Evolutionary conservation across 202 grass and related monocot genomes (phyloP), one percentile per base, ranked within the genome.

Genomic region (Bolboschoenoplectus hybrid): DNA sequence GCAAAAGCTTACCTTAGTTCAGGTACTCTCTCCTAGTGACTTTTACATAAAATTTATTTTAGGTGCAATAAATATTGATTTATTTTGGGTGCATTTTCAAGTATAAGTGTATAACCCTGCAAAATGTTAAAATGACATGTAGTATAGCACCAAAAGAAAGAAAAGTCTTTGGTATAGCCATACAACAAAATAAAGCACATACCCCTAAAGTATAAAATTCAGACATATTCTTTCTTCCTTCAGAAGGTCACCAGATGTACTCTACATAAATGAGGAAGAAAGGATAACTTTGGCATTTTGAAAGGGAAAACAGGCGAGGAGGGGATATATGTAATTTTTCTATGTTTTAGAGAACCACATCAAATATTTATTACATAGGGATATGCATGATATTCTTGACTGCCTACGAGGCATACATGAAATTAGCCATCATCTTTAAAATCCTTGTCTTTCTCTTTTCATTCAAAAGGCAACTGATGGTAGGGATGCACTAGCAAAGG

Each of bases 401-500:
- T 39, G 50, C 34, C 12, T 39, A 77, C 2, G 32, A 77, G 3
- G 17, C 67, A 77, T 39, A 14, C 6, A 56, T 77, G 51, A 77
- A 36, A 77, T 77, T 9, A 53, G 34, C 49, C 20, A 56, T 58
- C 32, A 38, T 63, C 49, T 78, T 66, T 20, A 50, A 3, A 62
- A 85, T 65, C 34, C 73, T 85, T 45, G 80, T 71, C 64, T 82
- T 5, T 68, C n/a, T 87, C 82, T 82, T 61, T 85, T 67, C 67
- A 85, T 89, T 87, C 38, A 72, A 19, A 74, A 99, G 97, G 97
- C 97, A 64, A 93, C 89, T 75, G 93, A 96, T 58, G 76, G 86
- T 82, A 99, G 97, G 84, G 97, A 99, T 84, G 92, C 97, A 85
- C 88, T 99, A 71, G 93, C 97, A 63, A 99, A 99, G 82, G 95